Conservation (phyloP, 2,329 filamentous ascomycete species). For the Paramyrothecium sp. region DNA sequence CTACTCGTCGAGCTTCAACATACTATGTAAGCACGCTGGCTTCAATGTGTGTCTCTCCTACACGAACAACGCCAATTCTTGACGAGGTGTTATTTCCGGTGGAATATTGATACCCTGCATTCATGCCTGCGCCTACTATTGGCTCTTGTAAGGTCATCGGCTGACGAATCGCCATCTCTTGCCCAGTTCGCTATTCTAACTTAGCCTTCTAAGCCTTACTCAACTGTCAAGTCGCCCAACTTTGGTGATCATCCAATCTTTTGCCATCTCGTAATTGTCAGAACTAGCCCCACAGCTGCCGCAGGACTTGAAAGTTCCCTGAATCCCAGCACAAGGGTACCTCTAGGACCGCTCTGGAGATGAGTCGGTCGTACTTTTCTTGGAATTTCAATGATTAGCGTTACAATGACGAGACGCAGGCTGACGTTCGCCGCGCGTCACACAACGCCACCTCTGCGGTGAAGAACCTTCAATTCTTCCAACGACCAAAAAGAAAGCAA, state of each 20-base stretch:
- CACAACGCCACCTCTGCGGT: not conserved
- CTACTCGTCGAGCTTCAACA: too few relatives aligned
- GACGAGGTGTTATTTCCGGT: not conserved
- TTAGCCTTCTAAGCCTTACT: not conserved
- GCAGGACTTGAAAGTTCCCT: not conserved
- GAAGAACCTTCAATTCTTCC: not conserved
- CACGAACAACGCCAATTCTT: too few relatives aligned
- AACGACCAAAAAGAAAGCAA: not conserved
- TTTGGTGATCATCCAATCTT: not conserved
- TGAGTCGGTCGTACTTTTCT: not conserved
- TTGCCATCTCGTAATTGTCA: not conserved
- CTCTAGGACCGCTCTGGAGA: too few relatives aligned
- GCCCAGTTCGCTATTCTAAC: not conserved
- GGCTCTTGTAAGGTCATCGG: not conserved
- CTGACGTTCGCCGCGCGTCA: not conserved
- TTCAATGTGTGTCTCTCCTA: too few relatives aligned
- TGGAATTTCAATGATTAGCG: not conserved
- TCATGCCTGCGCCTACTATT: not conserved
- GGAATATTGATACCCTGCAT: not conserved
- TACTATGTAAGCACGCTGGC: too few relatives aligned
- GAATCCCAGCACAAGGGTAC: too few relatives aligned
- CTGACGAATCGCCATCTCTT: not conserved
- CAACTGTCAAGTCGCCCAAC: not conserved
- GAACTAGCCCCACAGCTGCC: not conserved
- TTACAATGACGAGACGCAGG: not conserved